Evolutionary conservation across 768 basidiomycete species (phyloP).

Genomic region (Cystobasidium ongulense): DNA sequence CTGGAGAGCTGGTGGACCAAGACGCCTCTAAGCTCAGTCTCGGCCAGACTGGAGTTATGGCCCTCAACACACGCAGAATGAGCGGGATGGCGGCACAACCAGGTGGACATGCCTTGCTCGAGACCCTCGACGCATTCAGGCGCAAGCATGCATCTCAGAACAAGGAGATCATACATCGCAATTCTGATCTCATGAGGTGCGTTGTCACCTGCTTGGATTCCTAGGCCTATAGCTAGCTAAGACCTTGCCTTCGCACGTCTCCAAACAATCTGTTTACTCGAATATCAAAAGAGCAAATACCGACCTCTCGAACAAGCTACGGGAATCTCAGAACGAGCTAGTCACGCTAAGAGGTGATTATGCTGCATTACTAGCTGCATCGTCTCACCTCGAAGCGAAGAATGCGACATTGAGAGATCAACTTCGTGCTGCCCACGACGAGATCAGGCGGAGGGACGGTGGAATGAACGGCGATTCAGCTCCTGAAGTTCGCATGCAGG

Average conservation of each 20-base stretch:
- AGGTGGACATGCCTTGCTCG: constrained; percentile 34
- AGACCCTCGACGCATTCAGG: constrained; percentile 38
- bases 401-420: constrained; percentile 20
- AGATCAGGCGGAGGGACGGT: constrained; percentile 8
- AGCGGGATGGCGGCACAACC: constrained; percentile 18
- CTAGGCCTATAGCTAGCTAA: no score
- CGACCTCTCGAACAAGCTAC: constrained; percentile 30
- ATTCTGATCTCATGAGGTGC: constrained; percentile 39
- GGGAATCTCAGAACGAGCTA: constrained; percentile 34
- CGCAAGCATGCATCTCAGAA: constrained; percentile 41
- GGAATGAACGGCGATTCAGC: background rate
- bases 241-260: background rate
- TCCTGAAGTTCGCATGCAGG: constrained; percentile 21
- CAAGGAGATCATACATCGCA: constrained; percentile 42
- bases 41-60: background rate
- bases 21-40: background rate
- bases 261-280: background rate
- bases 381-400: constrained; percentile 33
- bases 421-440: constrained; percentile 17
- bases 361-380: constrained; percentile 31
- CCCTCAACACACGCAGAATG: constrained; percentile 26
- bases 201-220: background rate
- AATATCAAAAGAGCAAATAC: constrained; percentile 35
- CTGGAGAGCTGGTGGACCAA: background rate
- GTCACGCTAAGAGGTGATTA: constrained; percentile 37